These are phyloP conservation scores for Phytophthora melonis DNA, from an alignment of 352 stramenopile genomes.

Conservation along the genomic window DNA sequence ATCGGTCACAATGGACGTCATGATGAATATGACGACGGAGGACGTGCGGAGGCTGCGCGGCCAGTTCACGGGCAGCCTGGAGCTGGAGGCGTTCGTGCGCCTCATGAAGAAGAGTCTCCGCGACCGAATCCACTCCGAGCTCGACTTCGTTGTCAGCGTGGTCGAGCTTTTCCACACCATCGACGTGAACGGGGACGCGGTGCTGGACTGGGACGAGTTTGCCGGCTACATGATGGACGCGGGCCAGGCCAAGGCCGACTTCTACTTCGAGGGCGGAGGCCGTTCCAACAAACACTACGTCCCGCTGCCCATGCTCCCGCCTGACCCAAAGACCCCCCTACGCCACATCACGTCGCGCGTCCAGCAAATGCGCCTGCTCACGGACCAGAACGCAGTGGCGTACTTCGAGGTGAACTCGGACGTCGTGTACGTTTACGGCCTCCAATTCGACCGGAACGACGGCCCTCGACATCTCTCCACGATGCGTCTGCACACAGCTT, in stretches of 20 bases:
- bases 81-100: slow-evolving; percentile 72
- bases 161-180: slow-evolving; percentile 93
- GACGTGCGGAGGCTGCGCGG: slow-evolving; percentile 69
- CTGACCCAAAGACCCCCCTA: slow-evolving; percentile 61
- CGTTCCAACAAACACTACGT: slow-evolving; percentile 48
- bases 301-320: slow-evolving; percentile 42
- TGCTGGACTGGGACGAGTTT: slow-evolving; percentile 93
- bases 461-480: slow-evolving; percentile 68
- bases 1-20: slow-evolving; percentile 69
- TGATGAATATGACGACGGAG: slow-evolving; percentile 89
- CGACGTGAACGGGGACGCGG: slow-evolving; percentile 89
- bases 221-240: slow-evolving; percentile 87
- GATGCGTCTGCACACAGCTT: slow-evolving; percentile 77
- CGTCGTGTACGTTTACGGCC: slow-evolving; percentile 72
- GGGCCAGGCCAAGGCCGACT: slow-evolving; percentile 65
- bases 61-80: slow-evolving; percentile 62
- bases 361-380: slow-evolving; percentile 60
- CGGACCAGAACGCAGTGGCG: slow-evolving; percentile 64
- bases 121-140: slow-evolving; percentile 70
- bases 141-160: slow-evolving; percentile 86
- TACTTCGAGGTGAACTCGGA: slow-evolving; percentile 76
- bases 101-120: slow-evolving; percentile 78
- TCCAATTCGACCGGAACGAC: slow-evolving; percentile 73
- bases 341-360: slow-evolving; percentile 56
- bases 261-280: slow-evolving; percentile 47